Base-by-base conservation (phyloP, 768 basidiomycete genomes). In the Xerocomus brunneocitrinus region DNA sequence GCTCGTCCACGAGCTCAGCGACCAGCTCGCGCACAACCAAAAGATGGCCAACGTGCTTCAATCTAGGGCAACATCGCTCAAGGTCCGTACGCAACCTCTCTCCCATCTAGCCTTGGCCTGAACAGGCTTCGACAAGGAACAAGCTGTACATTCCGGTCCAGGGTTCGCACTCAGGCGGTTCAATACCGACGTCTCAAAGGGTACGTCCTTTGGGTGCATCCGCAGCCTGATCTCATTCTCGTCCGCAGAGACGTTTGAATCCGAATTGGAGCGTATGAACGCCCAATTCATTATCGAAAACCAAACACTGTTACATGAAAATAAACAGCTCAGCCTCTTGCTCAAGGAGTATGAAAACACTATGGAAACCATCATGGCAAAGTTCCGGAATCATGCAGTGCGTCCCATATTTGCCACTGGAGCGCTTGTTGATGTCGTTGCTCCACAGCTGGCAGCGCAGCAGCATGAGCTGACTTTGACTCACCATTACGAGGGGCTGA, bases 291-390 rank as follows among this genome's bases (percentile, higher is more conserved):
- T 98, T 43, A 85, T 95, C 53, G 97, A 99, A 70, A 98, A 98
- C 67, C 95, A 97, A 64, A 80, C 85, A 0, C 74, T 99, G 1
- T 75, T 90, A 46, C 87, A 98, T 57, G 97, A 99, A 72, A 98
- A 99, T 76, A 94, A 91, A 68, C 95, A 98, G 65, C 79, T 98
- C 30, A 87, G 86, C 59, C 62, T 82, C 27, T 76, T 99, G 27
- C 75, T 98, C 52, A 95, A 94, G 65, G 97, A 99, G 69, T 95
- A 98, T 67, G 95, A 98, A 68, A 76, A 77, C 50, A 97, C 95
- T 3, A 80, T 99, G 76, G 95, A 98, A 62, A 94, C 85, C 28
- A 90, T 98, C 66, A 98, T 99, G 97, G 74, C 84, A 48, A 98
- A 98, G 72, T 98, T 98, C 68, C 80, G 95, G 54, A 87, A 85